Percentiles rank a stretch among this genome's conserved stretches.
Conservation (phyloP, 148 eudicot genomes). For the Selenicereus undatus region DNA sequence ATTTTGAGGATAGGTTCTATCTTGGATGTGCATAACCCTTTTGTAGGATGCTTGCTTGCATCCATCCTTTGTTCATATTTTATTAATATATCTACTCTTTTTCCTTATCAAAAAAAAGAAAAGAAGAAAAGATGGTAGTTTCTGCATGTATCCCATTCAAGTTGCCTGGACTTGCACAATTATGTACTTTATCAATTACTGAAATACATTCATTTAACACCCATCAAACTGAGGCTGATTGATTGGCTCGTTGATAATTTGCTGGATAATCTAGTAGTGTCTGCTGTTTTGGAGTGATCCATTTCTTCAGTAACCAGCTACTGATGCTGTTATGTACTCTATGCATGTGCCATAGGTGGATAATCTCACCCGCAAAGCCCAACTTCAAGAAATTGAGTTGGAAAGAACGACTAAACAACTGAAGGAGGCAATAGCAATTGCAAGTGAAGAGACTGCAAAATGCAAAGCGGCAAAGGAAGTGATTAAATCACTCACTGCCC, state of each 20-base stretch:
- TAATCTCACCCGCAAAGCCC: slow-evolving; percentile 66
- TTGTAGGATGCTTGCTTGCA: too few species aligned
- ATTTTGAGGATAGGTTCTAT: too few species aligned
- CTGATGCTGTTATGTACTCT: slow-evolving; percentile 1
- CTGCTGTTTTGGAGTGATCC: neutral
- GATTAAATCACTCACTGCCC: slow-evolving; percentile 89
- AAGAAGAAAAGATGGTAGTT: too few species aligned
- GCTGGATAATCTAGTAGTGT: neutral
- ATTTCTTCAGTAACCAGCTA: neutral
- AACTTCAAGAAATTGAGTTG: slow-evolving; percentile 69
- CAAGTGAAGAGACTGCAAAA: slow-evolving; percentile 88
- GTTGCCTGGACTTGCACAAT: neutral
- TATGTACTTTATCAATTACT: neutral
- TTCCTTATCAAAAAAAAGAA: too few species aligned
- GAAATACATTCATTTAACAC: too few species aligned
- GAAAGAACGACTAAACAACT: slow-evolving; percentile 72
- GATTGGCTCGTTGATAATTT: neutral
- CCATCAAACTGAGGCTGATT: neutral
- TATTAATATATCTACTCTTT: too few species aligned
- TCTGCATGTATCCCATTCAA: neutral
- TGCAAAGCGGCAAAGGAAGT: slow-evolving; percentile 99
- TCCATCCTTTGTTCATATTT: too few species aligned
- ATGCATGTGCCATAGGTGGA: slow-evolving; percentile 55
- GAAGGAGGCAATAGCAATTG: slow-evolving; percentile 79
- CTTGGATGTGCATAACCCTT: too few species aligned